These are phyloP conservation scores for Ophiostoma fasciatum DNA, from an alignment of 2,329 filamentous ascomycete species.

Conservation along the genomic window DNA sequence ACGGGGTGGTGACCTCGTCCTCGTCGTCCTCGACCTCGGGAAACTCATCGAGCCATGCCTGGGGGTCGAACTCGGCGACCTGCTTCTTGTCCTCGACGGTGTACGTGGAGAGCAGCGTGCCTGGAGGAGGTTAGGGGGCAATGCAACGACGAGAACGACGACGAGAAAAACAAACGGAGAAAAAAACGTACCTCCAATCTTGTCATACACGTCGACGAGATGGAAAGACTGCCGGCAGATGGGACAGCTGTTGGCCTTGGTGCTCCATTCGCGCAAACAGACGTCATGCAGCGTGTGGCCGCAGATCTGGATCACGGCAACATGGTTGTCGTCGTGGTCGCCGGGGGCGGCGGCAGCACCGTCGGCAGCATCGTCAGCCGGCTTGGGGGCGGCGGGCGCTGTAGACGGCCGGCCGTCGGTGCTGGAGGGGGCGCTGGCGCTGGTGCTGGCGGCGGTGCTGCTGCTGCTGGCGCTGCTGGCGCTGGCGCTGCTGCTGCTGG, in stretches of 20 bases:
- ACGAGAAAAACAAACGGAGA: not conserved
- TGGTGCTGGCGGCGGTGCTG: constrained; percentile 2
- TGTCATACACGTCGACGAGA: constrained; percentile 68
- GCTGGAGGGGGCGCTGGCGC: not conserved
- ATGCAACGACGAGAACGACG: not conserved
- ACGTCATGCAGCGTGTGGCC: constrained; percentile 86
- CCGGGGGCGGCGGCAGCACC: not conserved
- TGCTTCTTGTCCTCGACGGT: constrained; percentile 72
- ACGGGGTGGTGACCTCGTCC: constrained; percentile 57
- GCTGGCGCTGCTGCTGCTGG: not conserved
- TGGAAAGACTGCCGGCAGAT: constrained; percentile 92
- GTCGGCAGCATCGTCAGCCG: not conserved
- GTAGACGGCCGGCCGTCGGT: not conserved
- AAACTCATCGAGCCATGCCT: constrained; percentile 54
- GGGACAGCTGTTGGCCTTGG: constrained; percentile 93
- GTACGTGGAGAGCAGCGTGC: constrained; percentile 41
- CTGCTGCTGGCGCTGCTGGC: not conserved
- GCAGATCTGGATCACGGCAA: constrained; percentile 57
- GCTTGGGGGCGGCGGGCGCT: not conserved
- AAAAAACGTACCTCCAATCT: constrained; percentile 49
- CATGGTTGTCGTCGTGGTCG: constrained; percentile 23
- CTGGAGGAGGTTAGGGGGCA: constrained; percentile 20
- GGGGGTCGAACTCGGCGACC: constrained; percentile 76
- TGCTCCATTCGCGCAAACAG: constrained; percentile 87
- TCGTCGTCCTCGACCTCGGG: constrained; percentile 64